Conservation (phyloP, 805 yeast genomes). For the Yarrowia divulgata region DNA sequence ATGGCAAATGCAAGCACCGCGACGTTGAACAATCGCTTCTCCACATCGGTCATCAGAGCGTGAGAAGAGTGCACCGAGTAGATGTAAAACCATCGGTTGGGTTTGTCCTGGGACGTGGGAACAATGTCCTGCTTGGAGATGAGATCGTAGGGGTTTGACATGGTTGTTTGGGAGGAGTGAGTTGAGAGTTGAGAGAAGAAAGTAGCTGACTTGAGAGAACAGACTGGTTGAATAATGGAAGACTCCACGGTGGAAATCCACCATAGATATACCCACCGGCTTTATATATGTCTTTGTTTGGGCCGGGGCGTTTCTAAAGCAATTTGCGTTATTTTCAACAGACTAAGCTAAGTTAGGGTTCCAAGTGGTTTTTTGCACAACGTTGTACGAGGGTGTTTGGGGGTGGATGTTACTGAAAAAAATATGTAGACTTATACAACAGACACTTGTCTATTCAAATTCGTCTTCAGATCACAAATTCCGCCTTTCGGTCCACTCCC, state of each 20-base stretch:
- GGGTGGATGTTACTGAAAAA: background rate
- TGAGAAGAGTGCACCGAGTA: conserved; percentile 39
- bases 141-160: conserved; percentile 30
- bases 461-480: too few relatives aligned
- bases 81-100: conserved; percentile 23
- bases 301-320: conserved; percentile 31
- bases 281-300: conserved; percentile 19
- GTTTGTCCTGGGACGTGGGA: conserved; percentile 18
- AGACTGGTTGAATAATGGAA: too few relatives aligned
- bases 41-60: conserved; percentile 29
- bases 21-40: conserved; percentile 33
- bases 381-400: background rate
- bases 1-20: conserved; percentile 11
- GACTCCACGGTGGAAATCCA: background rate
- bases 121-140: conserved; percentile 32
- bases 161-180: background rate
- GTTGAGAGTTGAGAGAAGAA: too few relatives aligned
- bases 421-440: too few relatives aligned
- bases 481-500: too few relatives aligned
- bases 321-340: conserved; percentile 34
- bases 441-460: too few relatives aligned
- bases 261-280: conserved; percentile 29
- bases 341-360: conserved; percentile 22
- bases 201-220: too few relatives aligned
- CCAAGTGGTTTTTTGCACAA: background rate